Evolutionary conservation across 768 basidiomycete genomes (phyloP).

Genomic region (Auriscalpium orientale): DNA sequence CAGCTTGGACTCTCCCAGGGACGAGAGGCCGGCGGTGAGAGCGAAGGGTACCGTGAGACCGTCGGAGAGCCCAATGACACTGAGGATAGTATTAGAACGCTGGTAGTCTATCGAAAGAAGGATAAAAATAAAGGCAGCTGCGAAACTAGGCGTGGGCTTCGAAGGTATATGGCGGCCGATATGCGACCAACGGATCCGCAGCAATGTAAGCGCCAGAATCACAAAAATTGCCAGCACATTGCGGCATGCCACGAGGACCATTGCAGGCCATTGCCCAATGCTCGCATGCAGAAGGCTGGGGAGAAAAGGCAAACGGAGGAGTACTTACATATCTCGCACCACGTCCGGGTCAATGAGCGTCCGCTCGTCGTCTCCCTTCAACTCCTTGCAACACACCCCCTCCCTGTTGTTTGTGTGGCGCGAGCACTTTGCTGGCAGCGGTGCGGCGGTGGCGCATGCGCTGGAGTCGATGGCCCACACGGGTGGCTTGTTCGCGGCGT

Average conservation of each 20-base stretch:
- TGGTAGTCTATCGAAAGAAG: not conserved
- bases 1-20: slow-evolving; percentile 82
- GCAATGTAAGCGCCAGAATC: not conserved
- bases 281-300: not conserved
- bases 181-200: too few species aligned
- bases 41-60: slow-evolving; percentile 91
- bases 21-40: slow-evolving; percentile 80
- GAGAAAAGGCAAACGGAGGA: not conserved
- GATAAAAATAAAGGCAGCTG: not conserved
- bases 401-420: slow-evolving; percentile 39
- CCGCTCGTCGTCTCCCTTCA: slow-evolving; percentile 72
- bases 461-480: slow-evolving; percentile 59
- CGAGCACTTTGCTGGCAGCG: slow-evolving; percentile 52
- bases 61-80: slow-evolving; percentile 86
- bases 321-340: slow-evolving; percentile 74
- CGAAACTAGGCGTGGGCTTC: not conserved
- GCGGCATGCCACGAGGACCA: not conserved
- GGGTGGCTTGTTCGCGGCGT: slow-evolving; percentile 32
- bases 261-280: not conserved
- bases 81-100: slow-evolving; percentile 21
- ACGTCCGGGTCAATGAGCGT: slow-evolving; percentile 82
- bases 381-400: slow-evolving; percentile 84
- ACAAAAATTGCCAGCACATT: not conserved
- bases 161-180: too few species aligned
- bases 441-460: slow-evolving; percentile 29